Evolutionary conservation across 1,284 basidiomycete species (phyloP), one percentile per base, ranked within the genome.

Genomic region (Microbotryum silenes-acaulis): DNA sequence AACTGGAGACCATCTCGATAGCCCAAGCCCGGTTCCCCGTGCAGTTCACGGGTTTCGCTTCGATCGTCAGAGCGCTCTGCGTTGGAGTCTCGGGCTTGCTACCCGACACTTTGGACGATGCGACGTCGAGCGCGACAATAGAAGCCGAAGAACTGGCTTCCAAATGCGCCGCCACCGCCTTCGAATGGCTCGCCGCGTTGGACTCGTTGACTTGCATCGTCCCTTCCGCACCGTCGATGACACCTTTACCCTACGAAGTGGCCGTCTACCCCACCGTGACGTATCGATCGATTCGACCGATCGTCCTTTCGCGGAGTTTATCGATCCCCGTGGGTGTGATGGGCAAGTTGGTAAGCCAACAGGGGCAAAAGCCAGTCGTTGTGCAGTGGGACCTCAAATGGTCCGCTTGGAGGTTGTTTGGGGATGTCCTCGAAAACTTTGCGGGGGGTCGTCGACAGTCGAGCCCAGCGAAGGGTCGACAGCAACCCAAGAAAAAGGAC

Each of bases 1-100:
- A 87, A 45, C 81, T 85, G 33, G 87, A 86, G 44, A 82, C 91
- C 51, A 81, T 93, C 56, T 88, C 91, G 63, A 84, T 88, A 27
- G 83, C 87, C 9, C 81, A 86, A 6, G 81, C 85, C 14, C 82
- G 90, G 8, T 91, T 90, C 74, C 90, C 91, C 3, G 82, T 91
- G 42, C 84, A 88, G 62, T 80, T 86, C 67, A 79, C 80, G 49
- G 85, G 86, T 0, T 79, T 92, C 25, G 72, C 89, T 45, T 81
- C 83, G n/a, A 79, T 93, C 20, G 79, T 89, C 1, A 83, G 86
- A 12, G 80, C 89, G 0, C 83, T 91, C 79, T 84, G 85, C 2
- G 87, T 83, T 2, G 69, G 69, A 12, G 56, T 57, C 1, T 47
- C 50, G 8, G 47, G 55, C 9, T 51, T 58, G 29, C 54, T 64